A percentile compares a stretch with the other conserved stretches of the same genome.
Conservation (phyloP, 306 rosid species). For the Echinosophora koreensis region DNA sequence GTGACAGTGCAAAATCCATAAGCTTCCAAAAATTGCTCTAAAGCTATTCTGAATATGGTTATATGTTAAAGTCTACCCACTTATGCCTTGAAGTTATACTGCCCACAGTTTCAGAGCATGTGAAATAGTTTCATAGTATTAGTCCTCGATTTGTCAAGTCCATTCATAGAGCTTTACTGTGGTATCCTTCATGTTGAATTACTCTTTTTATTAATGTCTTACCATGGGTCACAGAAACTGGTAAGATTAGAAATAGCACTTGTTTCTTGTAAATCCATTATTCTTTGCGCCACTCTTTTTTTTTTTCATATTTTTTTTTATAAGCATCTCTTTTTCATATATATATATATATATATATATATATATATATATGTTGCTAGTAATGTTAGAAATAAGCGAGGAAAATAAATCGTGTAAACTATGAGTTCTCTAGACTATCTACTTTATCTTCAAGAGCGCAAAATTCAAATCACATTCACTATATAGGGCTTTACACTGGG, state of each 20-base stretch:
- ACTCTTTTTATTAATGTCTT: too few species aligned
- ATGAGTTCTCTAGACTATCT: background rate
- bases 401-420: slow-evolving; percentile 30
- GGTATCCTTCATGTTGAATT: background rate
- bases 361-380: too few species aligned
- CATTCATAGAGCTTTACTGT: background rate
- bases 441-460: slow-evolving; percentile 6
- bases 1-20: slow-evolving; percentile 27
- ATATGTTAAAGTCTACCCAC: background rate
- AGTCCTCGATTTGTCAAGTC: background rate
- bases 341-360: too few species aligned
- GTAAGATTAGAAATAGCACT: background rate
- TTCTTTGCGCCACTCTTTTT: background rate
- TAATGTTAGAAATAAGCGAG: background rate
- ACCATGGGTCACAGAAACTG: background rate
- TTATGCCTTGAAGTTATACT: background rate
- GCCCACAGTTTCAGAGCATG: background rate
- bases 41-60: background rate
- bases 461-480: slow-evolving; percentile 34
- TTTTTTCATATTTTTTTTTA: too few species aligned
- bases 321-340: background rate
- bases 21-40: slow-evolving; percentile 9
- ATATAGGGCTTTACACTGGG: background rate
- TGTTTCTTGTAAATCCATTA: background rate
- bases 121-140: background rate